Conservation (phyloP, 805 yeast genomes). For the Scheffersomyces amazonensis region DNA sequence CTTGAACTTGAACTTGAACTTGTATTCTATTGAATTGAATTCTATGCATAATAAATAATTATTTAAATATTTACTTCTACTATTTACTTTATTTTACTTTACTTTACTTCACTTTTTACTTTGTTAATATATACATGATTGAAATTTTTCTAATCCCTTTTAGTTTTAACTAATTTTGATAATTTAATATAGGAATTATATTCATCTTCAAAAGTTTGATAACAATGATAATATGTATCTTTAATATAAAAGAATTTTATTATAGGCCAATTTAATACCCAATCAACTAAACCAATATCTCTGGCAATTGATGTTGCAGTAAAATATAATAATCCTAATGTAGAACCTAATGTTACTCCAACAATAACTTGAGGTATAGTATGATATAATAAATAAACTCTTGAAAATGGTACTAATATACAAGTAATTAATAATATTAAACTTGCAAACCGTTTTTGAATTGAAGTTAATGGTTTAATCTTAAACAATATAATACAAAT, state of each 20-base stretch:
- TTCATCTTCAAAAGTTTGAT: conserved; percentile 47
- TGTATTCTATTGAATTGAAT: too few relatives aligned
- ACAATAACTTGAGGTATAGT: conserved; percentile 67
- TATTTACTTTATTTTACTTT: too few relatives aligned
- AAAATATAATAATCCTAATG: conserved; percentile 60
- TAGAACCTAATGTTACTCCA: conserved; percentile 64
- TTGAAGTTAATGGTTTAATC: conserved; percentile 22
- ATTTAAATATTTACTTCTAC: too few relatives aligned
- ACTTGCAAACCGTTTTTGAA: conserved; percentile 27
- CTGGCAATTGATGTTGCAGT: conserved; percentile 51
- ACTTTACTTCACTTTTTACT: too few relatives aligned
- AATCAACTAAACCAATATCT: conserved; percentile 64
- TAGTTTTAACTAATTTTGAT: neutral
- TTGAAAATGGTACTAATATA: conserved; percentile 56
- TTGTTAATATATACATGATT: too few relatives aligned
- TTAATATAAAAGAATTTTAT: conserved; percentile 51
- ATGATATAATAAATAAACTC: conserved; percentile 81
- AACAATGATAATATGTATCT: conserved; percentile 55
- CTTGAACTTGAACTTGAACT: too few relatives aligned
- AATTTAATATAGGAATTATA: conserved; percentile 20
- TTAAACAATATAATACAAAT: conserved; percentile 46
- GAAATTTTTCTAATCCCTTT: neutral
- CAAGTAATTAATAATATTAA: conserved; percentile 22
- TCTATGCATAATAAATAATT: too few relatives aligned
- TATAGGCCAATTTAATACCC: conserved; percentile 60